A percentile compares a stretch with the other conserved stretches of the same genome.
Evolutionary conservation across 1,284 basidiomycete species (phyloP).

Genomic region (Thelephora terrestris): DNA sequence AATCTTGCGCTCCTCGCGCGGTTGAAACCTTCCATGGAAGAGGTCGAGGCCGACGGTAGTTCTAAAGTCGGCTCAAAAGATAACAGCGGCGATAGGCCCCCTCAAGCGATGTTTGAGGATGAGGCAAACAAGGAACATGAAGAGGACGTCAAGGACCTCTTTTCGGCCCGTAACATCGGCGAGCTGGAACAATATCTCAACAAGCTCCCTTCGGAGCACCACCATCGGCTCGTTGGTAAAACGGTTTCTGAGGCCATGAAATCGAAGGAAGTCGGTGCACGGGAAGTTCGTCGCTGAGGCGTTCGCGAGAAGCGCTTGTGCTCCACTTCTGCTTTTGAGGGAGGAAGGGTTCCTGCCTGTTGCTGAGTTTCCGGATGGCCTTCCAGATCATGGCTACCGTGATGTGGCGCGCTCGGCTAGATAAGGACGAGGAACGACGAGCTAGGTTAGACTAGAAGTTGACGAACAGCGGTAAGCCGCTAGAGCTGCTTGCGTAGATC

Average conservation of each 20-base stretch:
- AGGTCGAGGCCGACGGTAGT: constrained; percentile 33
- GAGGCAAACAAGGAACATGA: constrained; percentile 71
- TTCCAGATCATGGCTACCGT: constrained; percentile 68
- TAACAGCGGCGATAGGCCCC: constrained; percentile 30
- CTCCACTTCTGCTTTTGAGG: constrained; percentile 47
- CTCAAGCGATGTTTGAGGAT: constrained; percentile 52
- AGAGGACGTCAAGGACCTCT: constrained; percentile 73
- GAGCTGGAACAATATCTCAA: constrained; percentile 85
- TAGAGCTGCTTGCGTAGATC: constrained; percentile 40
- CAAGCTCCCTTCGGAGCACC: constrained; percentile 54
- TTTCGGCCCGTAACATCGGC: constrained; percentile 66
- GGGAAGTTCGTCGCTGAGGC: constrained; percentile 68
- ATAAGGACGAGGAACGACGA: constrained; percentile 48
- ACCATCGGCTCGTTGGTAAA: constrained; percentile 61
- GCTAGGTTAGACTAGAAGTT: constrained; percentile 49
- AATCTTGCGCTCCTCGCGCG: constrained; percentile 52
- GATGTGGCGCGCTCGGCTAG: constrained; percentile 53
- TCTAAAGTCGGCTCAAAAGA: constrained; percentile 46
- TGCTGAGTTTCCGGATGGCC: constrained; percentile 72
- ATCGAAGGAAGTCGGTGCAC: constrained; percentile 75
- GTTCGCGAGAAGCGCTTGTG: constrained; percentile 52
- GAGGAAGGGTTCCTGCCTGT: constrained; percentile 54
- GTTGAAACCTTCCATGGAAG: constrained; percentile 37
- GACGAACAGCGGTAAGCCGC: constrained; percentile 45
- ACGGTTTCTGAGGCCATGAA: constrained; percentile 65